phyloP scores from a whole-genome alignment of 225 moss, liverwort and hornwort species.

The Sphagnum tenellum region DNA sequence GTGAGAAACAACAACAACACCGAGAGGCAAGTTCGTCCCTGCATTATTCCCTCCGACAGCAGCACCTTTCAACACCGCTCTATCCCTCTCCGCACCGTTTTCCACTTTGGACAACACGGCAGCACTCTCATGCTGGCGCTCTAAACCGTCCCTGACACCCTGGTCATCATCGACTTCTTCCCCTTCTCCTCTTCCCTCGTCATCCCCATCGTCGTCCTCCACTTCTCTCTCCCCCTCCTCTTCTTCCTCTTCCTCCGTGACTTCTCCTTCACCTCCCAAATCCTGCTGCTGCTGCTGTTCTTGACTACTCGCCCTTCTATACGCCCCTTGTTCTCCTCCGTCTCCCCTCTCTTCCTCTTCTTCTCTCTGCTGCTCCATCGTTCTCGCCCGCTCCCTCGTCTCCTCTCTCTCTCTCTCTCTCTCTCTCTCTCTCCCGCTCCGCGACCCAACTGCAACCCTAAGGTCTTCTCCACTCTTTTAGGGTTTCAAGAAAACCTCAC shows the following conservation, averaged over 20 bases:
- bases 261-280: constrained; percentile 18
- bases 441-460: too few species aligned
- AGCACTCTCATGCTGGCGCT: constrained; percentile 46
- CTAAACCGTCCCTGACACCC: constrained; percentile 16
- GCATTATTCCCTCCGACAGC: constrained; percentile 24
- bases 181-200: constrained; percentile 71
- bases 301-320: constrained; percentile 9
- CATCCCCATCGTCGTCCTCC: constrained; percentile 33
- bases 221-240: constrained; percentile 59
- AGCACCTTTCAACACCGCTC: constrained; percentile 44
- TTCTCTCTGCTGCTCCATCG: constrained; percentile 34
- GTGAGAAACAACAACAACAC: constrained; percentile 36
- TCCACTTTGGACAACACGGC: neutral
- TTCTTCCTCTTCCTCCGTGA: constrained; percentile 27
- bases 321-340: constrained; percentile 30
- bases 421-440: too few species aligned
- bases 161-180: constrained; percentile 56
- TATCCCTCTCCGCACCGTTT: constrained; percentile 36
- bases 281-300: constrained; percentile 39
- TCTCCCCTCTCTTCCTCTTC: constrained; percentile 40
- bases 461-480: too few species aligned
- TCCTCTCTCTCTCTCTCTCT: constrained; percentile 12
- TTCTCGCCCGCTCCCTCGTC: constrained; percentile 40
- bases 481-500: too few species aligned
- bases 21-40: constrained; percentile 38